Percentiles rank a stretch among this genome's conserved stretches.
phyloP scores from a whole-genome alignment of 2,329 filamentous ascomycete species.

The Amesomyces nigricolor region DNA sequence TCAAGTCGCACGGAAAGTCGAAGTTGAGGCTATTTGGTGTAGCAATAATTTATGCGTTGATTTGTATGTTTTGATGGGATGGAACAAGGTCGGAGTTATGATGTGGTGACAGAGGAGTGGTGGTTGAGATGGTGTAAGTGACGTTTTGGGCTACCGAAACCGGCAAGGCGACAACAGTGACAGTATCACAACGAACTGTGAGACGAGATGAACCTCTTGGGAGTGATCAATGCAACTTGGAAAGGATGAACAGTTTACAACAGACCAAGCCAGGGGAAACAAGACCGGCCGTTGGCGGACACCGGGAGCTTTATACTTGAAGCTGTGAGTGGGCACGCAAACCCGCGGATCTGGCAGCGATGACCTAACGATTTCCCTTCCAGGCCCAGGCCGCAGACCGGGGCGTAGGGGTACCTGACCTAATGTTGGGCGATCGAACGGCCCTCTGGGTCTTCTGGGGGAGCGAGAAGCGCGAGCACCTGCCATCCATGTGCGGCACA shows the following conservation, averaged over 20 bases:
- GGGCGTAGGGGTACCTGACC: slow-evolving; percentile 14
- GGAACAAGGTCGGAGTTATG: not conserved
- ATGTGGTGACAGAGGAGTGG: not conserved
- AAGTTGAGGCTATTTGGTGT: slow-evolving; percentile 20
- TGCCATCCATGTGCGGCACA: slow-evolving; percentile 9
- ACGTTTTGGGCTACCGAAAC: slow-evolving; percentile 5
- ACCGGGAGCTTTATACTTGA: slow-evolving; percentile 22
- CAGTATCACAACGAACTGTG: slow-evolving; percentile 12
- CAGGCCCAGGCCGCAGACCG: slow-evolving; percentile 21
- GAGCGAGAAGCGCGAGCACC: not conserved
- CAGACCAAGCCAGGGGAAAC: not conserved
- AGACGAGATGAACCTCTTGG: not conserved
- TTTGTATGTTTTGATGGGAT: not conserved
- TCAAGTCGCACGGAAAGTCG: not conserved
- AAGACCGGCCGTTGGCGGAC: slow-evolving; percentile 21
- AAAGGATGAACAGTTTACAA: slow-evolving; percentile 5
- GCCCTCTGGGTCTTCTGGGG: too few relatives aligned
- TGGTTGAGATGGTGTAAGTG: slow-evolving; percentile 17
- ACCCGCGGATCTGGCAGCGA: slow-evolving; percentile 20
- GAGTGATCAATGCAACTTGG: not conserved
- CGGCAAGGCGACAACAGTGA: slow-evolving; percentile 1
- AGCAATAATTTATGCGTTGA: not conserved
- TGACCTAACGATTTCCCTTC: slow-evolving; percentile 27
- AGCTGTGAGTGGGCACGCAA: slow-evolving; percentile 15
- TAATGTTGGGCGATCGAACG: slow-evolving; percentile 1